Evolutionary conservation across 2,329 filamentous ascomycete genomes (phyloP).

Genomic region (Aureobasidium zeae): DNA sequence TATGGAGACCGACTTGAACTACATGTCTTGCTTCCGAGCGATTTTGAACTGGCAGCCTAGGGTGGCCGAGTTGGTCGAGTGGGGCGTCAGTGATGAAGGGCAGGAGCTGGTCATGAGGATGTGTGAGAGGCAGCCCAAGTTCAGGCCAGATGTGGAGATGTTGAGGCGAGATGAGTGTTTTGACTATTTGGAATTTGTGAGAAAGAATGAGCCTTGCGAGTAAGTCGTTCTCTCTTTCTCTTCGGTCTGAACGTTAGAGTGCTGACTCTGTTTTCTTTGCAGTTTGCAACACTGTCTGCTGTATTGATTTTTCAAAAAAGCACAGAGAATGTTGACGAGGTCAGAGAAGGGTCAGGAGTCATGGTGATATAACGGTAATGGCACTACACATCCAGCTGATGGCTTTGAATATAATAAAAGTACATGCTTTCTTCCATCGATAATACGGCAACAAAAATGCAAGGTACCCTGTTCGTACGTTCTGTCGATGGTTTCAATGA

Average conservation of each 20-base stretch:
- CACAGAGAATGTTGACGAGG: too few relatives aligned
- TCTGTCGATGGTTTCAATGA: background rate
- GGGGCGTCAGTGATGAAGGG: slow-evolving; percentile 5
- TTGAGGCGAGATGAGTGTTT: slow-evolving; percentile 9
- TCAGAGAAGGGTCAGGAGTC: too few relatives aligned
- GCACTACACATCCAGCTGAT: too few relatives aligned
- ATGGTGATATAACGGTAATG: too few relatives aligned
- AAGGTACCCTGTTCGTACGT: background rate
- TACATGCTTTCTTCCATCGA: slow-evolving; percentile 6
- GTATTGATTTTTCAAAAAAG: too few relatives aligned
- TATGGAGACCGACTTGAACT: slow-evolving; percentile 1
- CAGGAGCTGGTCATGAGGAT: slow-evolving; percentile 6
- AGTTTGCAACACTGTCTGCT: slow-evolving; percentile 11
- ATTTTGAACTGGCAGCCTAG: slow-evolving; percentile 12
- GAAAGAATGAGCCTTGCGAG: slow-evolving; percentile 14
- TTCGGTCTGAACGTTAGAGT: background rate
- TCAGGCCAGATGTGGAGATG: slow-evolving; percentile 2
- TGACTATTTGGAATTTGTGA: slow-evolving; percentile 10
- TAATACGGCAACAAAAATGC: background rate
- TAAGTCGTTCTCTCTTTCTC: background rate
- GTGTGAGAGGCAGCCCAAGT: slow-evolving; percentile 3
- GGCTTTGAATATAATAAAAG: slow-evolving; percentile 5
- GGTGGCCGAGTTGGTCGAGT: background rate
- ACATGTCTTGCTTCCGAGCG: slow-evolving; percentile 12
- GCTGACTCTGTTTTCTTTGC: background rate